Conservation (phyloP, 257 asterid genomes). For the Eustoma russellianum region DNA sequence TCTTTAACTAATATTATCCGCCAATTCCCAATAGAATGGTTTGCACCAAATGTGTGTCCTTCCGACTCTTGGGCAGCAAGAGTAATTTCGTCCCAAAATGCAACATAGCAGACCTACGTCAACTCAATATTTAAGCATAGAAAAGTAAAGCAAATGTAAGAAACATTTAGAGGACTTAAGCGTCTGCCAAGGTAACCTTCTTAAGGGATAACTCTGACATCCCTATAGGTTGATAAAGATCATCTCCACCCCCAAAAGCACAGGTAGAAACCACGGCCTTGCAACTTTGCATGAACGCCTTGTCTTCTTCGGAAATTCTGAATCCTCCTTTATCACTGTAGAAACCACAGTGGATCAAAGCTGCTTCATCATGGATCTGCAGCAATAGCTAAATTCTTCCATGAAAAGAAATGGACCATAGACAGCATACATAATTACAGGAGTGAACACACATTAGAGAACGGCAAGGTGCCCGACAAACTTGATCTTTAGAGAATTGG, state of each 20-base stretch:
- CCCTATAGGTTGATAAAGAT: constrained; percentile 95
- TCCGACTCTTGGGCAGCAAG: constrained; percentile 68
- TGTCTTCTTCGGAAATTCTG: constrained; percentile 74
- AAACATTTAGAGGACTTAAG: constrained; percentile 1
- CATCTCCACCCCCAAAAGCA: constrained; percentile 99
- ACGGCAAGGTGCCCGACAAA: neutral
- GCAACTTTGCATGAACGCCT: constrained; percentile 60
- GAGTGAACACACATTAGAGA: too few species aligned
- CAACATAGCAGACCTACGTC: constrained; percentile 85
- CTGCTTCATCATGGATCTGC: constrained; percentile 45
- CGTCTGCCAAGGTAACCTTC: constrained; percentile 19
- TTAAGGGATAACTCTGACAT: constrained; percentile 29
- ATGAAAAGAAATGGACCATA: neutral
- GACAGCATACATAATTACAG: neutral
- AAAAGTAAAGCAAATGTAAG: neutral
- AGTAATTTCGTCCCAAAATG: constrained; percentile 96
- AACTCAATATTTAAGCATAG: constrained; percentile 8
- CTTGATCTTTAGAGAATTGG: neutral
- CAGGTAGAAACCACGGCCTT: constrained; percentile 91
- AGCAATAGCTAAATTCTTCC: constrained; percentile 6
- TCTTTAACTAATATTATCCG: constrained; percentile 66
- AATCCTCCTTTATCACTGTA: constrained; percentile 82
- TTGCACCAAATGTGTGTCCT: constrained; percentile 56
- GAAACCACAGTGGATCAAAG: constrained; percentile 62
- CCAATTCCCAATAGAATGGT: constrained; percentile 78